Evolutionary conservation across 345 rosid genomes (phyloP).

Genomic region (Salix brachista): DNA sequence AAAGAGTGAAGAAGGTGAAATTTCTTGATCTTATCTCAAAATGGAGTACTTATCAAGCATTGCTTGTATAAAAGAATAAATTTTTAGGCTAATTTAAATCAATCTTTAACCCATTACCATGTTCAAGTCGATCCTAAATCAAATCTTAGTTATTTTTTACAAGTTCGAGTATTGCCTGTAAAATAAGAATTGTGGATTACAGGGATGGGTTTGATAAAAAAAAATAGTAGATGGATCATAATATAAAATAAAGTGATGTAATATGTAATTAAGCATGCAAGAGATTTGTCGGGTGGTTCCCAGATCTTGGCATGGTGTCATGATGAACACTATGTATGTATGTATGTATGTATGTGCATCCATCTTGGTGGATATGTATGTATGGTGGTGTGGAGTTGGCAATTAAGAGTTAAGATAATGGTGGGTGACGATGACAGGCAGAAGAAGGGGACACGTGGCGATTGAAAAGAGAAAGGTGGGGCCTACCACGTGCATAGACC

Average conservation of each 20-base stretch:
- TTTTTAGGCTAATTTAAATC: fast-evolving
- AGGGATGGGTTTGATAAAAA: not conserved
- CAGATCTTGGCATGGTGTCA: not conserved
- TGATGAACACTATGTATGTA: not conserved
- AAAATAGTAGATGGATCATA: not conserved
- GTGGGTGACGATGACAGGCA: conserved; percentile 14
- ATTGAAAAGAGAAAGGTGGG: not conserved
- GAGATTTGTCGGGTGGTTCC: not conserved
- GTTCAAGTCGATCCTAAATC: fast-evolving
- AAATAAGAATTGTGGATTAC: not conserved
- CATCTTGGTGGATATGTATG: not conserved
- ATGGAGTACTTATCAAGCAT: too few species aligned
- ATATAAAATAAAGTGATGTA: not conserved
- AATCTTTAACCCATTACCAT: fast-evolving
- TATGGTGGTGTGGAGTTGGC: not conserved
- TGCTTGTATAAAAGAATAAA: too few species aligned
- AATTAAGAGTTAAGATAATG: conserved; percentile 1
- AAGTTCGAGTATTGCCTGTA: too few species aligned
- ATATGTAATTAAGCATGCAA: not conserved
- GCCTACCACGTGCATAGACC: conserved; percentile 28
- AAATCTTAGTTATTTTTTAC: too few species aligned
- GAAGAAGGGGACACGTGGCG: conserved; percentile 34
- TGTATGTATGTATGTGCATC: not conserved
- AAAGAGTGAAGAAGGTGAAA: too few species aligned
- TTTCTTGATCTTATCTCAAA: too few species aligned